phyloP scores from a whole-genome alignment of 1,139 yeast species.

The Waltiozyma sp. region DNA sequence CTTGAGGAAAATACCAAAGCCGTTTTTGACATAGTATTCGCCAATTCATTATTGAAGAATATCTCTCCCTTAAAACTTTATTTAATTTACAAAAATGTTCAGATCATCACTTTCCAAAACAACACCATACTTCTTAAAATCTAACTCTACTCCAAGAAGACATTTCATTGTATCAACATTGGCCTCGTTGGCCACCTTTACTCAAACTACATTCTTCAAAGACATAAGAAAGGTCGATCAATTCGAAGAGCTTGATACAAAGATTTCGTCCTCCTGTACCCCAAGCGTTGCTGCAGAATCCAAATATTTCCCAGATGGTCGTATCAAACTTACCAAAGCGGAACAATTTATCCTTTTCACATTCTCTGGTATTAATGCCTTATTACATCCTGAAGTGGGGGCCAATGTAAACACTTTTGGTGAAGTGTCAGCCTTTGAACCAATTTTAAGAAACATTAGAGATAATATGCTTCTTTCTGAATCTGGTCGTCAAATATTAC shows the following conservation, averaged over 20 bases:
- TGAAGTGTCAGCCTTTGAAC: conserved; percentile 76
- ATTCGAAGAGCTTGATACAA: conserved; percentile 6
- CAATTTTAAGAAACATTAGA: conserved; percentile 51
- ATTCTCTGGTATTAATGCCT: conserved; percentile 78
- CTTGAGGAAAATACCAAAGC: too few species aligned
- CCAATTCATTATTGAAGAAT: too few species aligned
- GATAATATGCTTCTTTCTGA: conserved; percentile 65
- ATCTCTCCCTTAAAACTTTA: too few species aligned
- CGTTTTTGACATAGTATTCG: too few species aligned
- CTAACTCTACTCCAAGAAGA: conserved; percentile 1
- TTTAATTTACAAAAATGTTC: too few species aligned
- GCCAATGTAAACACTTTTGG: conserved; percentile 79
- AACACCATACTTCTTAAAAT: background rate
- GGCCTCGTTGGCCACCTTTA: conserved; percentile 10
- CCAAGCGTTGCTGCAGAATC: conserved; percentile 1
- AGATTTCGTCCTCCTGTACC: background rate
- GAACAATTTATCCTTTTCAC: conserved; percentile 58
- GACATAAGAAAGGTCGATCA: conserved; percentile 14
- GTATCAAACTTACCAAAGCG: conserved; percentile 56
- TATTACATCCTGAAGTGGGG: conserved; percentile 61
- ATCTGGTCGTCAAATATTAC: conserved; percentile 65
- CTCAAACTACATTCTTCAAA: conserved; percentile 12
- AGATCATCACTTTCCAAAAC: background rate
- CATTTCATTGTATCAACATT: conserved; percentile 8
- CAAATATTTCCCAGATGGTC: conserved; percentile 32